A percentile compares a stretch with the other conserved stretches of the same genome.
Evolutionary conservation across 345 rosid species (phyloP).

Genomic region (Microthlaspi erraticum): DNA sequence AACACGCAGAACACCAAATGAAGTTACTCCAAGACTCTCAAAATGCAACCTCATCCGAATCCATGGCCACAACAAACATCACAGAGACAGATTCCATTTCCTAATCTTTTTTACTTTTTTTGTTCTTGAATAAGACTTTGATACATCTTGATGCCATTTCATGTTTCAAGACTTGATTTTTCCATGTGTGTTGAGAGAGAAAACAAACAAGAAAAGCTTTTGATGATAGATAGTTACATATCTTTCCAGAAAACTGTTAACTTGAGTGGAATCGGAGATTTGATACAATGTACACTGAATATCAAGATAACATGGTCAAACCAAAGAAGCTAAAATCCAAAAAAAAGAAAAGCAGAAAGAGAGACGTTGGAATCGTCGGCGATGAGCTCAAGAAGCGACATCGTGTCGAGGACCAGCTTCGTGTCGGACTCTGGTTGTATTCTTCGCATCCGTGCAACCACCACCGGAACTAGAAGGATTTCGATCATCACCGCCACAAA

Average conservation of each 20-base stretch:
- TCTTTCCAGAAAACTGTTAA: too few relatives aligned
- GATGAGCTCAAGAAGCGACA: not conserved
- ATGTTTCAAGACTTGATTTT: conserved; percentile 15
- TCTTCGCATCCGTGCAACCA: not conserved
- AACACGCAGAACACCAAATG: conserved; percentile 95
- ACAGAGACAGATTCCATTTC: conserved; percentile 34
- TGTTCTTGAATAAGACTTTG: conserved; percentile 1
- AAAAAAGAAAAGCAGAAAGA: not conserved
- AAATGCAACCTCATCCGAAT: conserved; percentile 31
- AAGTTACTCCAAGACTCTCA: conserved; percentile 71
- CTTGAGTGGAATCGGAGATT: too few relatives aligned
- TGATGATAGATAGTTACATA: too few relatives aligned
- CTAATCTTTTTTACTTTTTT: not conserved
- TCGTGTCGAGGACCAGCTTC: not conserved
- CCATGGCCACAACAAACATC: not conserved
- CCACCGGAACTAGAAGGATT: not conserved
- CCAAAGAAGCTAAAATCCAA: too few relatives aligned
- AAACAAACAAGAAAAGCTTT: conserved; percentile 3
- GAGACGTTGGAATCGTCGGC: too few relatives aligned
- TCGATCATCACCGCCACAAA: not conserved
- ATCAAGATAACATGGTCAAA: too few relatives aligned
- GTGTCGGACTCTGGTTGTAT: not conserved
- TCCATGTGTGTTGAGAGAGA: not conserved
- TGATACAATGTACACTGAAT: too few relatives aligned
- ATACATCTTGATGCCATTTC: not conserved